Base-by-base conservation (phyloP, 192 early-diverging fungal species). In the Linnemannia exigua region DNA sequence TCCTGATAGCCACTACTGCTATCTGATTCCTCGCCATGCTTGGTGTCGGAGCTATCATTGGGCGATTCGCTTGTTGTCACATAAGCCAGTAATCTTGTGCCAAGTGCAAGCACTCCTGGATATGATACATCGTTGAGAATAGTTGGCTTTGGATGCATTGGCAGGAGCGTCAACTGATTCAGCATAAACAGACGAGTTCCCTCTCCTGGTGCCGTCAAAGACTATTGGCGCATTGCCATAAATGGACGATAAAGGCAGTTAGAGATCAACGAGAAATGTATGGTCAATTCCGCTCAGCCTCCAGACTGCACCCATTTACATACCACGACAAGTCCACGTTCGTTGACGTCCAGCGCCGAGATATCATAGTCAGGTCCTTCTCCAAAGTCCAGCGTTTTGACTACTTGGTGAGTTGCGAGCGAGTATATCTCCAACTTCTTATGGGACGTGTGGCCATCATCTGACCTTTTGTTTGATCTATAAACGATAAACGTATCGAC, bases 11-110 rank as follows among this genome's bases (percentile, higher is more conserved):
- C 86, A 19, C 58, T 68, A 33, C 70, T 38, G 51, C 67, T 54
- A 22, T 79, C 86, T 51, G 81, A 54, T 15, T 88, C 89, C 11
- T 87, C 88, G 44, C 91, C 79, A 54, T 89, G 67, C 48, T 93
- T 93, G 47, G 92, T 91, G 36, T 91, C 92, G 14, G 92, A 79
- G 38, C 88, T 91, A 33, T 87, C 87, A 1, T 88, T 87, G 17
- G 87, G 87, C 0, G 82, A 85, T 82, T 84, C 58, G 36, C 69
- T 88, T 1, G 89, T 92, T 0, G 96, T 94, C 20, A 95, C 94
- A 83, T 96, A 97, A 0, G 93, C 92, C 35, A 97, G 75, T 36
- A 93, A 89, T 41, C 94, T 88, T 33, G 93, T 80, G 20, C 95
- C 95, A 16, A 95, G 79, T 36, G 91, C 91, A 79, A 95, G 94